Evolutionary conservation across 768 basidiomycete genomes (phyloP).

Genomic region (Paxillus involutus): DNA sequence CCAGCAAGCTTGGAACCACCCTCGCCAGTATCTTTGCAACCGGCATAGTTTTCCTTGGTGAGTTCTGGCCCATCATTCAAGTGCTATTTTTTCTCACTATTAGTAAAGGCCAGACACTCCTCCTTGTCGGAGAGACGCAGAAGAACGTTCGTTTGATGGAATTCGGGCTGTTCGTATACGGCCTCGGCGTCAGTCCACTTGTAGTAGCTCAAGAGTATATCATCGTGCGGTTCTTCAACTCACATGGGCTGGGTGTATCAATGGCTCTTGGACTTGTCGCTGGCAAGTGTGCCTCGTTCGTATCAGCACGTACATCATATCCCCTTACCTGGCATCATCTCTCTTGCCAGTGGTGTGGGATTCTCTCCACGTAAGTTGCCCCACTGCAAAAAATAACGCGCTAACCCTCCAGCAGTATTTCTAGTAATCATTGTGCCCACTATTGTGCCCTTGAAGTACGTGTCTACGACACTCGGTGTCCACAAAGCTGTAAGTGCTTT

Average conservation of each 20-base stretch:
- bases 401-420: conserved; percentile 46
- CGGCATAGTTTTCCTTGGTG: conserved; percentile 64
- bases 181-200: conserved; percentile 75
- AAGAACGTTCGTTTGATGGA: conserved; percentile 68
- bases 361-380: conserved; percentile 58
- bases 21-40: conserved; percentile 73
- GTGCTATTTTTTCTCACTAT: conserved; percentile 4
- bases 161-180: conserved; percentile 76
- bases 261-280: conserved; percentile 83
- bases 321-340: conserved; percentile 60
- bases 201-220: conserved; percentile 85
- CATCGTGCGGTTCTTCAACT: conserved; percentile 78
- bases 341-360: conserved; percentile 69
- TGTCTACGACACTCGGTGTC: conserved; percentile 75
- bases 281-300: conserved; percentile 76
- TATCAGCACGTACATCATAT: conserved; percentile 73
- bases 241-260: conserved; percentile 71
- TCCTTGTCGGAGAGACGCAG: conserved; percentile 64
- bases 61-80: conserved; percentile 5
- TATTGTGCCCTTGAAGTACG: conserved; percentile 68
- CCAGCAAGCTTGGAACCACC: conserved; percentile 71
- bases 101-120: conserved; percentile 56
- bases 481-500: conserved; percentile 66
- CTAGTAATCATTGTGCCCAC: conserved; percentile 74
- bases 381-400: not conserved